Evolutionary conservation across 2,329 filamentous ascomycete species (phyloP), one percentile per base, ranked within the genome.

Genomic region (Fusarium napiforme): DNA sequence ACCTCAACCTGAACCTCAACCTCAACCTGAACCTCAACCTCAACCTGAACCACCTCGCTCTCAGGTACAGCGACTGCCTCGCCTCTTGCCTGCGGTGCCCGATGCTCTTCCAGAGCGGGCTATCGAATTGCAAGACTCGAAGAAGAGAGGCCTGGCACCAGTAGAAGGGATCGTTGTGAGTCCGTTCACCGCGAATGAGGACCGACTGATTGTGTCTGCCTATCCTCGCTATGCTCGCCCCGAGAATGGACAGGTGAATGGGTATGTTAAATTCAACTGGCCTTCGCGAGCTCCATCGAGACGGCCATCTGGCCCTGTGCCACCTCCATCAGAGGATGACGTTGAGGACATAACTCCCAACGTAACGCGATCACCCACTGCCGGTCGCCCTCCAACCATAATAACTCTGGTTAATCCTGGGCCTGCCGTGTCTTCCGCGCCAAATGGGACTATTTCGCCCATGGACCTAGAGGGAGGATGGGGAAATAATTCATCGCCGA

Each of bases 251-350:
- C 76, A 77, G 47, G 80, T 83, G 37, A 83, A 83, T 55, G 81
- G 81, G 5, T 83, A 83, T 67, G 78, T 83, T 64, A 83, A 83
- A 60, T 82, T 83, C 52, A 77, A 80, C 55, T 83, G 81, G 81
- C 78, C 79, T n/a, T 70, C 67, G 57, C 75, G 47, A 68, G 68
- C 45, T 52, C 60, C 60, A 21, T 70, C 73, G 15, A 64, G 64
- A 36, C 71, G 74, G 26, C 71, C 67, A 11, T 62, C 72, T 26
- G 60, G 46, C 15, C 45, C 61, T 21, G 57, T 73, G 21, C 43
- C 53, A 15, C 43, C 65, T 18, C 47, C 66, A 21, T 45, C 67
- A 14, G 60, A 62, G 12, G 64, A 67, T 39, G 67, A 64, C 26
- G 58, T 73, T 28, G 76, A 74, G 49, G 73, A 77, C 26, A 63